Evolutionary conservation across 1,139 yeast genomes (phyloP), one percentile per base, ranked within the genome.

Genomic region (Lodderomyces orthopsilosis): DNA sequence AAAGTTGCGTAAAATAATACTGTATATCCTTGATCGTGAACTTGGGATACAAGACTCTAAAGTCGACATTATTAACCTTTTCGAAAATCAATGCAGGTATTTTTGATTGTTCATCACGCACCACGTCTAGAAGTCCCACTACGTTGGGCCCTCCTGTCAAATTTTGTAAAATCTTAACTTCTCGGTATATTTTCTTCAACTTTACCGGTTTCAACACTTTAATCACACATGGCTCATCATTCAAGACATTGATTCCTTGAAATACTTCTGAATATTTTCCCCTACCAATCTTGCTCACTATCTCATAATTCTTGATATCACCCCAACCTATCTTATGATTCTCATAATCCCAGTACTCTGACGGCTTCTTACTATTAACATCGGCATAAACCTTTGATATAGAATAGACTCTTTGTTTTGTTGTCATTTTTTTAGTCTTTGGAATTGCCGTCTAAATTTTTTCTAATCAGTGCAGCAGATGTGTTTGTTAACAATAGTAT

Each of bases 241-340:
- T 66, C 49, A 66, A 50, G 42, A 70, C 65, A 56, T 76, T 74
- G 46, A 77, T 68, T 28, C 84, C 94, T 67, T 78, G 84, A 63
- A 94, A 94, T 35, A 95, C 99, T 66, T 94, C 99, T 7, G 96
- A 87, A 66, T 94, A 94, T 68, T 93, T 93, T 41, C 99, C 98
- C 48, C 98, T 80, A 23, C 99, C 99, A 41, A 94, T 88, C 64
- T 93, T 93, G 51, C 85, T 78, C 44, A 90, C 81, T 51, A 94
- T 89, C 66, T 94, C 99, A 66, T 93, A 93, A 67, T 85, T 83
- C 48, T 77, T 70, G 51, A 86, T 85, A 35, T 75, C 66, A 8
- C 90, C 88, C 93, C 93, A 85, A 38, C 76, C 75, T 42, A 85
- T 83, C 43, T 72, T 70, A 74, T 79, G 64, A 56, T 81, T 82